Conservation (phyloP, 2,329 filamentous ascomycete genomes). For the Epichloe sibirici region DNA sequence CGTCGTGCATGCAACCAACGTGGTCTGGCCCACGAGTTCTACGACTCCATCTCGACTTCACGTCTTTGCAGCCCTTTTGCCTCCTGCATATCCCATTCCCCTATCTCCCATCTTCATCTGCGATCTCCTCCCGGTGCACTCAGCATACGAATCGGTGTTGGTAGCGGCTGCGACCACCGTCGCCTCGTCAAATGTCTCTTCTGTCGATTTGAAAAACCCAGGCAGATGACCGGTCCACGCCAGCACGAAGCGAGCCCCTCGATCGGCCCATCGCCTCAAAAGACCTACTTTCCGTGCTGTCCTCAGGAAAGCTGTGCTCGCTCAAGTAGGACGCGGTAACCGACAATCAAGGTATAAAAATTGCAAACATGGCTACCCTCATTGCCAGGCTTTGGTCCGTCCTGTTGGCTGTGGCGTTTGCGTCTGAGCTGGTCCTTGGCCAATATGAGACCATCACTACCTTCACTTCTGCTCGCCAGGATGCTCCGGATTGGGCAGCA, state of each 20-base stretch:
- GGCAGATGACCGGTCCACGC: slow-evolving; percentile 4
- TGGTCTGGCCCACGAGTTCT: background rate
- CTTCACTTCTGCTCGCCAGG: slow-evolving; percentile 21
- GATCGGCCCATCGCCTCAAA: background rate
- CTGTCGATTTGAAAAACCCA: background rate
- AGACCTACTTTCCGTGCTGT: background rate
- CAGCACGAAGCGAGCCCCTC: background rate
- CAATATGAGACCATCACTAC: slow-evolving; percentile 17
- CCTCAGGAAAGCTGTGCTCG: background rate
- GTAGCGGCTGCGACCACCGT: background rate
- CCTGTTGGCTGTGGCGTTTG: slow-evolving; percentile 11
- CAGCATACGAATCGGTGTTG: background rate
- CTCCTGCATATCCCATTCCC: background rate
- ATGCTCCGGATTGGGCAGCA: slow-evolving; percentile 26
- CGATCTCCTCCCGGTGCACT: background rate
- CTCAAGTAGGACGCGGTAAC: background rate
- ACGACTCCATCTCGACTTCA: background rate
- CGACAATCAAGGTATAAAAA: background rate
- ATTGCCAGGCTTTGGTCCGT: slow-evolving; percentile 1
- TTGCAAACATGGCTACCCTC: background rate
- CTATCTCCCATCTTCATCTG: background rate
- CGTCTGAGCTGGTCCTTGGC: slow-evolving; percentile 19
- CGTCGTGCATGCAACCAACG: background rate
- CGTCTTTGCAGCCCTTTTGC: background rate
- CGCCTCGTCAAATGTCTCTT: slow-evolving; percentile 3